A percentile compares a stretch with the other conserved stretches of the same genome.
Evolutionary conservation across 441 rosid species (phyloP).

Genomic region (Brassica balearica): DNA sequence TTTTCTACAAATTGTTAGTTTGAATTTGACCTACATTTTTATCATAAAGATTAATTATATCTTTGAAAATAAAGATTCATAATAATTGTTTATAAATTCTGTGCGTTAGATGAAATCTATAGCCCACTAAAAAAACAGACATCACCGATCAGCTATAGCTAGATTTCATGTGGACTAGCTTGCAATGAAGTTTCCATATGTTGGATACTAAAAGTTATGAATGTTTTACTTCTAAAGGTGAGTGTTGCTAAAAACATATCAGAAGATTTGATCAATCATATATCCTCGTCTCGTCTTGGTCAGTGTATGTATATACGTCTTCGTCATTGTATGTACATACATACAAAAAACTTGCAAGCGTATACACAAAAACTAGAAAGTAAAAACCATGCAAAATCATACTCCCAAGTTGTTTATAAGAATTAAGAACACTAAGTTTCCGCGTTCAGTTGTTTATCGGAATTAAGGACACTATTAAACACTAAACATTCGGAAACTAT

Average conservation of each 20-base stretch:
- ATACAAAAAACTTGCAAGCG: neutral
- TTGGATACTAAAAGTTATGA: neutral
- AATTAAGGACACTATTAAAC: neutral
- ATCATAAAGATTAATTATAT: neutral
- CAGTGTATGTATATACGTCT: too few relatives aligned
- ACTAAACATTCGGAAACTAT: neutral
- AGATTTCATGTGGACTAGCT: slow-evolving; percentile 37
- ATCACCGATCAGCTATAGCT: slow-evolving; percentile 12
- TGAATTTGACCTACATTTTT: neutral
- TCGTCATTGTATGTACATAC: neutral
- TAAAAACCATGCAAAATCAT: neutral
- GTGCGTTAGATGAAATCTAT: neutral
- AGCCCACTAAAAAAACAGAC: neutral
- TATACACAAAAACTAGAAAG: neutral
- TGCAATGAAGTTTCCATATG: slow-evolving; percentile 33
- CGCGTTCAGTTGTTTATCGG: neutral
- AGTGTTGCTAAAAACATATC: neutral
- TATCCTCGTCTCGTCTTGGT: neutral
- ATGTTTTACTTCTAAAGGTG: neutral
- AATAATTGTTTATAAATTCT: neutral
- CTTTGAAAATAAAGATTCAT: neutral
- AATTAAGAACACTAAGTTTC: neutral
- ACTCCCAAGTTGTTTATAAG: neutral
- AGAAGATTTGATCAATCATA: neutral
- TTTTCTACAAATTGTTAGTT: neutral